Percentiles rank a stretch among this genome's conserved stretches.
Evolutionary conservation across 306 rosid species (phyloP).

Genomic region (Morella rubra): DNA sequence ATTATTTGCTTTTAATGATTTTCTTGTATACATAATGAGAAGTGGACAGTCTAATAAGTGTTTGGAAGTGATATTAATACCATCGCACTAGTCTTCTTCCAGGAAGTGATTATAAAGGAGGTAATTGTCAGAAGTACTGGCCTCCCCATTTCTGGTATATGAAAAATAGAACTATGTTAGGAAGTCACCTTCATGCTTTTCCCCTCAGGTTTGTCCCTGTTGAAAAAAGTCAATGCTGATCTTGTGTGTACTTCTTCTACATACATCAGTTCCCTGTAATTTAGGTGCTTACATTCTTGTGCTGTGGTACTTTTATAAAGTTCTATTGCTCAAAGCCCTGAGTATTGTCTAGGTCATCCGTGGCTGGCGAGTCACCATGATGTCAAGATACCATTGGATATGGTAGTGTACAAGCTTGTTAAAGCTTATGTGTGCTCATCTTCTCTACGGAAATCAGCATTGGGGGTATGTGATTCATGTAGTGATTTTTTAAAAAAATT

Average conservation of each 20-base stretch:
- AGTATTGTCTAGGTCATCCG: conserved; percentile 64
- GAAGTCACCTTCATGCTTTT: not conserved
- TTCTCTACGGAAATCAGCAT: conserved; percentile 73
- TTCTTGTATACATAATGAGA: not conserved
- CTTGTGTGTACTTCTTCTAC: conserved; percentile 26
- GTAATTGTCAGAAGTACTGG: not conserved
- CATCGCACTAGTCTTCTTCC: not conserved
- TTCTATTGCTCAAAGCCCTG: conserved; percentile 15
- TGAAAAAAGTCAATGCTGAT: conserved; percentile 9
- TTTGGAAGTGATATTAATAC: not conserved
- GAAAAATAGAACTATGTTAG: not conserved
- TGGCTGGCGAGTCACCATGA: conserved; percentile 60
- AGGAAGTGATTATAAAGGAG: not conserved
- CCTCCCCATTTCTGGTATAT: not conserved
- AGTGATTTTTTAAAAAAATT: not conserved
- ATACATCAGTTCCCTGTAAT: conserved; percentile 10
- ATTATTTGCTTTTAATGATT: not conserved
- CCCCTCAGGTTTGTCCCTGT: not conserved
- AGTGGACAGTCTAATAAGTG: not conserved
- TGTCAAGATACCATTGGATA: conserved; percentile 62
- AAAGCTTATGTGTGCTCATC: conserved; percentile 66
- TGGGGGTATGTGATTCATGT: conserved; percentile 49
- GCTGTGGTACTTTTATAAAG: not conserved
- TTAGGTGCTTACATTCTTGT: not conserved
- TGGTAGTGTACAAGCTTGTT: conserved; percentile 64